Evolutionary conservation across 1,284 basidiomycete genomes (phyloP).

Genomic region (Cryptococcus amylolentus): DNA sequence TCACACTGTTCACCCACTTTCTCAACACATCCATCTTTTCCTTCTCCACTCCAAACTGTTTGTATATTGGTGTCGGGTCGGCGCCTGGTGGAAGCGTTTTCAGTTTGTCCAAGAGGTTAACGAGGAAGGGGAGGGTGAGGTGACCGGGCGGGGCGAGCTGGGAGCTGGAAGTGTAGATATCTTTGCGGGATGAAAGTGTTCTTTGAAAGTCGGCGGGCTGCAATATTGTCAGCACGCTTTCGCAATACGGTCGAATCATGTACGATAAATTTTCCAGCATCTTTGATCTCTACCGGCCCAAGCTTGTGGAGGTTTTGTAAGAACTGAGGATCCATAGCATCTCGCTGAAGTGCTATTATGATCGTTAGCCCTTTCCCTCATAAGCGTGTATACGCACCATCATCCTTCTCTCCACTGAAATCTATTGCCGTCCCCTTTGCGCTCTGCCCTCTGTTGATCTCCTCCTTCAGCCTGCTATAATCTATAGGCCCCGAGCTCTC

Average conservation of each 20-base stretch:
- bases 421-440: background rate
- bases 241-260: constrained; percentile 26
- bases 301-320: constrained; percentile 65
- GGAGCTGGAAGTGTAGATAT: constrained; percentile 50
- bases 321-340: constrained; percentile 72
- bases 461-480: background rate
- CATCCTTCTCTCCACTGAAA: constrained; percentile 47
- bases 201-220: constrained; percentile 41
- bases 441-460: background rate
- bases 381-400: constrained; percentile 26
- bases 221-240: background rate
- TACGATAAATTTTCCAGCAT: constrained; percentile 62
- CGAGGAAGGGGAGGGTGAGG: constrained; percentile 59
- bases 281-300: constrained; percentile 64
- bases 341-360: constrained; percentile 60
- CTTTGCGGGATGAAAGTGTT: constrained; percentile 37
- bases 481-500: background rate
- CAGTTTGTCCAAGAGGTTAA: constrained; percentile 63
- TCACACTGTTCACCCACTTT: constrained; percentile 67
- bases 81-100: constrained; percentile 55
- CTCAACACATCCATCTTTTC: constrained; percentile 59
- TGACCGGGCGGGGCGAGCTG: constrained; percentile 53
- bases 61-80: constrained; percentile 50
- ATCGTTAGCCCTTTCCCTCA: background rate
- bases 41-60: constrained; percentile 60